Evolutionary conservation across 2,329 filamentous ascomycete species (phyloP).

Genomic region (Penicillium sp.): DNA sequence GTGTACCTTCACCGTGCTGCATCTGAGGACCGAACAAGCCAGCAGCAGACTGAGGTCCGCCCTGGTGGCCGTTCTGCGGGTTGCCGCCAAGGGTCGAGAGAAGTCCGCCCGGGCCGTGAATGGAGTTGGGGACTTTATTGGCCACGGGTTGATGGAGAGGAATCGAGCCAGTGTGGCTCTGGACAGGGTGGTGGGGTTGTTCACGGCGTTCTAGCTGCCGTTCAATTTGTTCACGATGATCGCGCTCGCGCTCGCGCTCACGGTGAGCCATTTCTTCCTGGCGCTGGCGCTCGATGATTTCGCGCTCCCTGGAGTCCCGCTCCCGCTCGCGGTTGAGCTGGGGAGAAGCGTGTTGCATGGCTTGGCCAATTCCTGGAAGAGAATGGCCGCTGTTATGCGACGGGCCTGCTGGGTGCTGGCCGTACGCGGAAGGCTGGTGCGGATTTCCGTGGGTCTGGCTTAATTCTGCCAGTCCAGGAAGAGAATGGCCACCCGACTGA

Average conservation of each 20-base stretch:
- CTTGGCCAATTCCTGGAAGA: constrained; percentile 43
- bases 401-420: constrained; percentile 41
- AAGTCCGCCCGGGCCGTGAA: constrained; percentile 88
- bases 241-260: constrained; percentile 52
- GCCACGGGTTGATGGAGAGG: constrained; percentile 94
- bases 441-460: constrained; percentile 46
- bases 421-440: constrained; percentile 44
- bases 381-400: constrained; percentile 40
- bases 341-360: constrained; percentile 45
- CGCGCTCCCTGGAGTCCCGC: constrained; percentile 57
- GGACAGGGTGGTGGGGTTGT: constrained; percentile 70
- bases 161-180: constrained; percentile 83
- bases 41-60: constrained; percentile 59
- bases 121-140: constrained; percentile 73
- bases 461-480: constrained; percentile 48
- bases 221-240: constrained; percentile 56
- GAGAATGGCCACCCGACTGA: constrained; percentile 47
- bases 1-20: constrained; percentile 57
- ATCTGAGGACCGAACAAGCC: constrained; percentile 64
- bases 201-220: constrained; percentile 56
- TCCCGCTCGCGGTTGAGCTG: constrained; percentile 46
- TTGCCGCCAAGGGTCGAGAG: constrained; percentile 70
- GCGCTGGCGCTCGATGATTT: constrained; percentile 49
- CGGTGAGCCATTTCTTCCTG: constrained; percentile 58
- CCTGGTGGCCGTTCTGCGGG: constrained; percentile 54